A percentile compares a stretch with the other conserved stretches of the same genome.
Evolutionary conservation across 1,284 basidiomycete genomes (phyloP).

Genomic region (Sanghuangporus weigelae): DNA sequence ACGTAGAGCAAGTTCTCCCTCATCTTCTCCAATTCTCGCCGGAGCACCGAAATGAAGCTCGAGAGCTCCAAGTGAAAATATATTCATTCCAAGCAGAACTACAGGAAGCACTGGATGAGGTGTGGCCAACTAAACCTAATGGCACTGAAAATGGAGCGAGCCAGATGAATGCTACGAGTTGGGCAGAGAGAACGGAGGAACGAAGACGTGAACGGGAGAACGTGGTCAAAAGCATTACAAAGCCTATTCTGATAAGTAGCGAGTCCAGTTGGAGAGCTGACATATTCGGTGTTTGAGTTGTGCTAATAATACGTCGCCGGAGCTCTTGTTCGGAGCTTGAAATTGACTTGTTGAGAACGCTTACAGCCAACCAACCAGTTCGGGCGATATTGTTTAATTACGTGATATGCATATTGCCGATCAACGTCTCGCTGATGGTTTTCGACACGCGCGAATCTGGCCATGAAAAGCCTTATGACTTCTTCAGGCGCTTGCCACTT

Average conservation of each 20-base stretch:
- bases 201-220: constrained; percentile 43
- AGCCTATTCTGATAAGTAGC: constrained; percentile 33
- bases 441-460: too few relatives aligned
- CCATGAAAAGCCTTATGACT: too few relatives aligned
- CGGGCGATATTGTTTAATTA: too few relatives aligned
- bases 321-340: background rate
- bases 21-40: constrained; percentile 61
- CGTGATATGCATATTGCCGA: too few relatives aligned
- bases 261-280: constrained; percentile 10
- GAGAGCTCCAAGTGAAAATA: constrained; percentile 49
- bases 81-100: constrained; percentile 48
- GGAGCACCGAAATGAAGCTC: constrained; percentile 55
- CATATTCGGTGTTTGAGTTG: constrained; percentile 9
- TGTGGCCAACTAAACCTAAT: constrained; percentile 45
- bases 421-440: too few relatives aligned
- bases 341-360: background rate
- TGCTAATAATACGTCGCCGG: background rate
- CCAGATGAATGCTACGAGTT: constrained; percentile 36
- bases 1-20: constrained; percentile 55
- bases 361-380: too few relatives aligned
- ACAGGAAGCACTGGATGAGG: constrained; percentile 47
- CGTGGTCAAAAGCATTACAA: constrained; percentile 52
- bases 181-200: constrained; percentile 58
- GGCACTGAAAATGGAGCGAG: constrained; percentile 28
- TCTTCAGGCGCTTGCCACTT: too few relatives aligned